Evolutionary conservation across 768 basidiomycete genomes (phyloP).

Genomic region (Boletus barrowsii): DNA sequence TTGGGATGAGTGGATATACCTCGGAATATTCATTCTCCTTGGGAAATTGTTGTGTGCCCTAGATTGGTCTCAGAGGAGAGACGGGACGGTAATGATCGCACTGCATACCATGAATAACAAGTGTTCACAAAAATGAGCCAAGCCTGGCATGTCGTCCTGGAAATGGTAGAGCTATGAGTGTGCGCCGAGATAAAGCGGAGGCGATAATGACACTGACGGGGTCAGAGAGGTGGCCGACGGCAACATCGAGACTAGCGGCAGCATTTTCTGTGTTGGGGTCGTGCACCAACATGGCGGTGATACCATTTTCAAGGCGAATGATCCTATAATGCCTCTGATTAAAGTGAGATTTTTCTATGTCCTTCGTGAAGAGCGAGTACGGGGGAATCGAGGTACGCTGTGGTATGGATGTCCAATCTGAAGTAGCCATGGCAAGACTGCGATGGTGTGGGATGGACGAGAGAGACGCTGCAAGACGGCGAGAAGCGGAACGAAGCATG

Average conservation of each 20-base stretch:
- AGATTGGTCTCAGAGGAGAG: background rate
- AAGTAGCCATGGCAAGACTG: slow-evolving; percentile 20
- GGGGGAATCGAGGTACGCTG: slow-evolving; percentile 32
- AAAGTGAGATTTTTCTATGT: slow-evolving; percentile 67
- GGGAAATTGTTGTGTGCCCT: slow-evolving; percentile 84
- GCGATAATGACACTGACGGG: slow-evolving; percentile 56
- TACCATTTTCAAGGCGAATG: slow-evolving; percentile 82
- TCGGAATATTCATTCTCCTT: slow-evolving; percentile 94
- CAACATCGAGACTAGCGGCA: slow-evolving; percentile 91
- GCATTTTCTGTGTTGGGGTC: slow-evolving; percentile 90
- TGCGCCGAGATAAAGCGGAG: background rate
- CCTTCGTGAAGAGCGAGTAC: slow-evolving; percentile 53
- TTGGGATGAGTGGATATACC: slow-evolving; percentile 36
- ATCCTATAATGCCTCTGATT: slow-evolving; percentile 81
- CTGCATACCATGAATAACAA: slow-evolving; percentile 85
- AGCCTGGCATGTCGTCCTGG: slow-evolving; percentile 84
- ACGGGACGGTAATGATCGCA: background rate
- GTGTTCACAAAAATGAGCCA: slow-evolving; percentile 96
- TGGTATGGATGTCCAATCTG: slow-evolving; percentile 23
- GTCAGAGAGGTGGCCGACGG: slow-evolving; percentile 90
- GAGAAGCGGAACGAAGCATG: slow-evolving; percentile 12
- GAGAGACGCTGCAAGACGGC: slow-evolving; percentile 2
- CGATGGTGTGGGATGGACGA: slow-evolving; percentile 1
- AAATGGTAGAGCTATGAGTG: background rate
- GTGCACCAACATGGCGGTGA: slow-evolving; percentile 82